Evolutionary conservation across 805 yeast genomes (phyloP).

Genomic region (Candida parachauliodes): DNA sequence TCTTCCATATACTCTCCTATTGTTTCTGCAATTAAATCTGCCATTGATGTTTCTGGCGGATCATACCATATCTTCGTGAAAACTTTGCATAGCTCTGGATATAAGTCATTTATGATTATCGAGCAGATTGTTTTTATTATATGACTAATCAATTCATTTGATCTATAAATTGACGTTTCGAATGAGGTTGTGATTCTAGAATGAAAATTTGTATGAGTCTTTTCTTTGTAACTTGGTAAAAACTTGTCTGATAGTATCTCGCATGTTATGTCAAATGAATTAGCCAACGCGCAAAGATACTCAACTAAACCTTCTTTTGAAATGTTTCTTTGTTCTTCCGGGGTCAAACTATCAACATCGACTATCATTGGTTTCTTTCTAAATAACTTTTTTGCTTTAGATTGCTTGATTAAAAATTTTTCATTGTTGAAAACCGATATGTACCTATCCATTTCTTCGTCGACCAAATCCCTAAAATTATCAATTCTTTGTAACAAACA

Average conservation of each 20-base stretch:
- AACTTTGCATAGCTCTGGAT: slow-evolving; percentile 54
- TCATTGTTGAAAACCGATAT: slow-evolving; percentile 42
- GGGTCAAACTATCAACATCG: slow-evolving; percentile 39
- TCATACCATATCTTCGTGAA: slow-evolving; percentile 73
- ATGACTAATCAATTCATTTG: slow-evolving; percentile 76
- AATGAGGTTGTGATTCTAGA: slow-evolving; percentile 32
- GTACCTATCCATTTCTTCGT: slow-evolving; percentile 38
- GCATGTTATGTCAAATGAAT: slow-evolving; percentile 78
- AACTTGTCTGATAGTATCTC: slow-evolving; percentile 64
- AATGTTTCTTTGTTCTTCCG: slow-evolving; percentile 32
- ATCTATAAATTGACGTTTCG: slow-evolving; percentile 49
- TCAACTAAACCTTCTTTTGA: slow-evolving; percentile 71
- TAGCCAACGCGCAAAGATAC: slow-evolving; percentile 77
- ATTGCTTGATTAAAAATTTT: slow-evolving; percentile 40
- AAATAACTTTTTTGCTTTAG: slow-evolving; percentile 36
- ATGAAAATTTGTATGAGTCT: slow-evolving; percentile 48
- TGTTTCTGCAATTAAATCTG: slow-evolving; percentile 65
- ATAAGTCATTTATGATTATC: slow-evolving; percentile 70
- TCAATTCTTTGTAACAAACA: slow-evolving; percentile 59
- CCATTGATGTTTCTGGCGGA: slow-evolving; percentile 40
- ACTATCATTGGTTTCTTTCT: slow-evolving; percentile 15
- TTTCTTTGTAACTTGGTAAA: slow-evolving; percentile 56
- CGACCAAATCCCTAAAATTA: slow-evolving; percentile 56
- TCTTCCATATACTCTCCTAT: slow-evolving; percentile 73
- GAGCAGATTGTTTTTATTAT: slow-evolving; percentile 65